A percentile compares a stretch with the other conserved stretches of the same genome.
Conservation (phyloP, 805 yeast species). For the Kodamaea kakaduensis region DNA sequence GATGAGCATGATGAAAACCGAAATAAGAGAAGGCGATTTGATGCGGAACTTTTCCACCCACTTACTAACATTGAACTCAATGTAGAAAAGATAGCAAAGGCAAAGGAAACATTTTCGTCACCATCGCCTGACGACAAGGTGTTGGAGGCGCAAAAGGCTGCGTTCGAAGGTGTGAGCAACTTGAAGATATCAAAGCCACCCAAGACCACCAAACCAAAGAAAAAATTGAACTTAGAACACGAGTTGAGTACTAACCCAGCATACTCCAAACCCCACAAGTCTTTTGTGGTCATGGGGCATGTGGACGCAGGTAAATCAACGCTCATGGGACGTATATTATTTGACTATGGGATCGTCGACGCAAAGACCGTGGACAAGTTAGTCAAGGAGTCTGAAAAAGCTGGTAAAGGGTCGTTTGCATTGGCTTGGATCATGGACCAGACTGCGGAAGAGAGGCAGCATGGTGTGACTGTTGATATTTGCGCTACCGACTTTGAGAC, state of each 20-base stretch:
- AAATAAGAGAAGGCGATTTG: conserved; percentile 20
- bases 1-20: conserved; percentile 9
- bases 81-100: conserved; percentile 34
- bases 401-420: conserved; percentile 77
- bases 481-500: conserved; percentile 68
- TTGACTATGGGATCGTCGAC: conserved; percentile 64
- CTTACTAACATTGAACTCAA: conserved; percentile 40
- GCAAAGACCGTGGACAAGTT: conserved; percentile 59
- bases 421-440: conserved; percentile 86
- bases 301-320: conserved; percentile 87
- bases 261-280: conserved; percentile 49
- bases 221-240: conserved; percentile 38
- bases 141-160: conserved; percentile 51
- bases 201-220: conserved; percentile 36
- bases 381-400: conserved; percentile 58
- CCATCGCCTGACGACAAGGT: conserved; percentile 85
- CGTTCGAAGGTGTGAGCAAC: conserved; percentile 32
- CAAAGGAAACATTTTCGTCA: conserved; percentile 50
- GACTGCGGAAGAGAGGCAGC: conserved; percentile 65
- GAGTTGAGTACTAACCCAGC: conserved; percentile 32
- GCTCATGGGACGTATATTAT: conserved; percentile 66
- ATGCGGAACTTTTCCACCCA: conserved; percentile 22
- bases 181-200: conserved; percentile 20
- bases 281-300: conserved; percentile 82
- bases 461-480: conserved; percentile 80